phyloP scores from a whole-genome alignment of 1,139 yeast genomes.

The Tardiomyces blankii region DNA sequence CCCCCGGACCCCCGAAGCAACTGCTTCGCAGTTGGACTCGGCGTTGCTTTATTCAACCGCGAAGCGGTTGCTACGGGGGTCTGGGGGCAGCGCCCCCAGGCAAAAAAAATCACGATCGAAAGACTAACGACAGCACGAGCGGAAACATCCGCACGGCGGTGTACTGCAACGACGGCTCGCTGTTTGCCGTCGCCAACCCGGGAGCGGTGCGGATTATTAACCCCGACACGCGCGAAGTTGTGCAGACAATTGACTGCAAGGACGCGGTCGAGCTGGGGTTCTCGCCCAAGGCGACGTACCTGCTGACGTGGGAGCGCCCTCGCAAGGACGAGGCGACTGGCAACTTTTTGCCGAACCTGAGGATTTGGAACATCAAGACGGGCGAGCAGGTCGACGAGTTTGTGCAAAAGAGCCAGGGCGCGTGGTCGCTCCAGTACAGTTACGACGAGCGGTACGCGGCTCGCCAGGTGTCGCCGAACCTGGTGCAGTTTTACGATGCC shows the following conservation, averaged over 20 bases:
- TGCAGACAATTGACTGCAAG: slow-evolving; percentile 36
- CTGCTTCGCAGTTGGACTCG: too few species aligned
- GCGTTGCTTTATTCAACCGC: too few species aligned
- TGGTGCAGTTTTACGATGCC: slow-evolving; percentile 63
- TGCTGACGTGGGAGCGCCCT: slow-evolving; percentile 91
- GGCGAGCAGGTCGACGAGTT: slow-evolving; percentile 51
- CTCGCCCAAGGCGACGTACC: slow-evolving; percentile 77
- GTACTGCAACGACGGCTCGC: slow-evolving; percentile 37
- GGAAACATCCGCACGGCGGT: slow-evolving; percentile 15
- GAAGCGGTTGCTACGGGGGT: too few species aligned
- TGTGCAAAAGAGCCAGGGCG: slow-evolving; percentile 67
- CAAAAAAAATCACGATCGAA: too few species aligned
- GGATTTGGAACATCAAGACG: slow-evolving; percentile 48
- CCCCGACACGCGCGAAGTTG: slow-evolving; percentile 38
- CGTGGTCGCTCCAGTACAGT: slow-evolving; percentile 88
- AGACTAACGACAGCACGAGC: not conserved
- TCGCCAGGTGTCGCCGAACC: slow-evolving; percentile 44
- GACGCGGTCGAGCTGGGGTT: slow-evolving; percentile 77
- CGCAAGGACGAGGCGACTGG: slow-evolving; percentile 42
- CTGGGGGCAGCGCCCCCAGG: too few species aligned
- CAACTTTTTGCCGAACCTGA: slow-evolving; percentile 66
- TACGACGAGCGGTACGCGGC: slow-evolving; percentile 66
- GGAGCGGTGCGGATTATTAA: slow-evolving; percentile 42
- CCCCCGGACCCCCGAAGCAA: too few species aligned
- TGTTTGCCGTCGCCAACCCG: slow-evolving; percentile 38